Conservation (phyloP, 208 protist species). For the Acanthamoeba sp. region DNA sequence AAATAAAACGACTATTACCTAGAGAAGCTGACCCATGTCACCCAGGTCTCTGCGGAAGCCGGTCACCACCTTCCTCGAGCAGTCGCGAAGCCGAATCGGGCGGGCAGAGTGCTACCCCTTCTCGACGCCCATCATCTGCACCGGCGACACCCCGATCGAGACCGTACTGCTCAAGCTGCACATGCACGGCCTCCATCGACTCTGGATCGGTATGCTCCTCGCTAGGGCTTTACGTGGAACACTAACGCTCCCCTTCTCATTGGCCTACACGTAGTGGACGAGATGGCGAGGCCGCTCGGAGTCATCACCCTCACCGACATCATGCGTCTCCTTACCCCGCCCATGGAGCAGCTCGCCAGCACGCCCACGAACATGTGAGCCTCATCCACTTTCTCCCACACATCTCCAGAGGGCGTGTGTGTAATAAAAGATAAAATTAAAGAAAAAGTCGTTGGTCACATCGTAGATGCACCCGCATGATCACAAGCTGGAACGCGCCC, state of each 20-base stretch:
- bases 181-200: slow-evolving; percentile 36
- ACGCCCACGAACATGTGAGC: neutral
- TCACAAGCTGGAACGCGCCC: no score
- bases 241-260: neutral
- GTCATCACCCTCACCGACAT: slow-evolving; percentile 64
- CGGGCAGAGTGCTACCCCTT: neutral
- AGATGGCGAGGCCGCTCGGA: slow-evolving; percentile 11
- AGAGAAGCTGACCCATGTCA: no score
- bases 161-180: slow-evolving; percentile 54
- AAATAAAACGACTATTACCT: neutral
- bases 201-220: slow-evolving; percentile 36
- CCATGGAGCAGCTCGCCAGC: neutral
- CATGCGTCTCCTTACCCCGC: slow-evolving; percentile 30
- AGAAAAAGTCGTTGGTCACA: no score
- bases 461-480: no score
- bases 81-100: neutral
- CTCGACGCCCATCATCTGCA: slow-evolving; percentile 66
- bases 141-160: neutral
- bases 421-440: no score
- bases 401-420: no score
- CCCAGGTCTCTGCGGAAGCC: neutral
- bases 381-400: no score
- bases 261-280: neutral
- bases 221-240: neutral
- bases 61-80: neutral